Conservation (phyloP, 129 eudicot species). For the Tagetes erecta region DNA sequence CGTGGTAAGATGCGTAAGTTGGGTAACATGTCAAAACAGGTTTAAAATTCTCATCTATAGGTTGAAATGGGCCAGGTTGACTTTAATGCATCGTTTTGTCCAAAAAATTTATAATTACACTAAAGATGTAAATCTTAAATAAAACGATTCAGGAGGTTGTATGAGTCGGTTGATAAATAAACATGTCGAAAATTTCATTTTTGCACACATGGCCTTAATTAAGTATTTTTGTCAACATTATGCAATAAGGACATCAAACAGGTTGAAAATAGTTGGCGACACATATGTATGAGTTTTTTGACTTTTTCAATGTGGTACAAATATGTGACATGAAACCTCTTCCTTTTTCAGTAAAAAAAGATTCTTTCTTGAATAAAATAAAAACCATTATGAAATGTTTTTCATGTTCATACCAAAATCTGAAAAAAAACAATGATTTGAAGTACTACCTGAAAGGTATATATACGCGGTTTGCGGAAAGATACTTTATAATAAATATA, state of each 20-base stretch:
- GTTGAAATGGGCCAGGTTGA: background rate
- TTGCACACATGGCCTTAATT: no score
- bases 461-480: no score
- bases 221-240: slow-evolving; percentile 18
- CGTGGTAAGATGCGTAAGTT: background rate
- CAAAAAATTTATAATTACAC: no score
- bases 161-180: no score
- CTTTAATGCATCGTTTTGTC: background rate
- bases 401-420: no score
- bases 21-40: background rate
- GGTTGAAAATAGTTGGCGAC: slow-evolving; percentile 23
- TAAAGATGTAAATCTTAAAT: no score
- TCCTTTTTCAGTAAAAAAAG: background rate
- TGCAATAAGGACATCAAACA: slow-evolving; percentile 35
- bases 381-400: no score
- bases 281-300: slow-evolving; percentile 22
- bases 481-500: no score
- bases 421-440: no score
- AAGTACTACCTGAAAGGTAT: no score
- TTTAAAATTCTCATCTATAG: background rate
- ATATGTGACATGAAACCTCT: slow-evolving; percentile 2
- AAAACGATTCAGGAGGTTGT: background rate
- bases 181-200: no score
- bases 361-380: background rate
- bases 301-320: slow-evolving; percentile 1